These are phyloP conservation scores for Neurospora sp. DNA, from an alignment of 495 filamentous ascomycete genomes.

Conservation along the genomic window DNA sequence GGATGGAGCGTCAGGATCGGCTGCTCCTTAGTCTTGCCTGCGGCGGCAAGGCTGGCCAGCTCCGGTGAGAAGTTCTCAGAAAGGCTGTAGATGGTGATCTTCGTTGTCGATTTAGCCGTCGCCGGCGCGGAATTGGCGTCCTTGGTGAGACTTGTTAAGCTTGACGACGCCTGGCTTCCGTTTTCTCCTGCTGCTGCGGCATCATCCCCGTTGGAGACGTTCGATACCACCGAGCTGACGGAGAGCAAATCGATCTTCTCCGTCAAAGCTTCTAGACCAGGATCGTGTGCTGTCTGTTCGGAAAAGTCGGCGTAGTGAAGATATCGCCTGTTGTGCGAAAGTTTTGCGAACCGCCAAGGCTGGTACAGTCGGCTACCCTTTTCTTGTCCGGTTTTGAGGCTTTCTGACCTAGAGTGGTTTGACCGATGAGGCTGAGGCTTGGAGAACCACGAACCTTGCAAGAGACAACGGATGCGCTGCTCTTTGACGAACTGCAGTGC, in stretches of 20 bases:
- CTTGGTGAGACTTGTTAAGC: slow-evolving; percentile 21
- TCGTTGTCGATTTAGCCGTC: slow-evolving; percentile 51
- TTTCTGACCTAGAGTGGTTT: neutral
- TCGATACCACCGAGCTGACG: slow-evolving; percentile 88
- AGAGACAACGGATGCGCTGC: slow-evolving; percentile 84
- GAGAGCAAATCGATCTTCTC: slow-evolving; percentile 85
- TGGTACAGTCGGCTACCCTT: slow-evolving; percentile 21
- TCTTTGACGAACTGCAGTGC: slow-evolving; percentile 94
- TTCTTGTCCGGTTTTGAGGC: slow-evolving; percentile 12
- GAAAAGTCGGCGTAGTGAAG: slow-evolving; percentile 90
- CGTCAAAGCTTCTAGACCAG: slow-evolving; percentile 60
- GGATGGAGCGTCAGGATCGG: slow-evolving; percentile 76
- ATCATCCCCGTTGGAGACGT: slow-evolving; percentile 58
- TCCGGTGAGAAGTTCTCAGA: slow-evolving; percentile 16
- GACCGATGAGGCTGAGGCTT: slow-evolving; percentile 30
- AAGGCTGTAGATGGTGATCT: slow-evolving; percentile 85
- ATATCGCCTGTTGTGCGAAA: slow-evolving; percentile 85
- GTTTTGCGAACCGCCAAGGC: slow-evolving; percentile 70
- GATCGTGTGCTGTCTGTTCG: slow-evolving; percentile 49
- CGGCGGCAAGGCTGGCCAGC: neutral
- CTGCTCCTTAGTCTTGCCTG: slow-evolving; percentile 33
- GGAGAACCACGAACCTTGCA: slow-evolving; percentile 86
- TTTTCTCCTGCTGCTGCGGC: slow-evolving; percentile 6
- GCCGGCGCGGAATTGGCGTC: slow-evolving; percentile 11
- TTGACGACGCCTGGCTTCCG: slow-evolving; percentile 8